Conservation (phyloP, 352 stramenopile genomes). For the Aphanomyces astaci region DNA sequence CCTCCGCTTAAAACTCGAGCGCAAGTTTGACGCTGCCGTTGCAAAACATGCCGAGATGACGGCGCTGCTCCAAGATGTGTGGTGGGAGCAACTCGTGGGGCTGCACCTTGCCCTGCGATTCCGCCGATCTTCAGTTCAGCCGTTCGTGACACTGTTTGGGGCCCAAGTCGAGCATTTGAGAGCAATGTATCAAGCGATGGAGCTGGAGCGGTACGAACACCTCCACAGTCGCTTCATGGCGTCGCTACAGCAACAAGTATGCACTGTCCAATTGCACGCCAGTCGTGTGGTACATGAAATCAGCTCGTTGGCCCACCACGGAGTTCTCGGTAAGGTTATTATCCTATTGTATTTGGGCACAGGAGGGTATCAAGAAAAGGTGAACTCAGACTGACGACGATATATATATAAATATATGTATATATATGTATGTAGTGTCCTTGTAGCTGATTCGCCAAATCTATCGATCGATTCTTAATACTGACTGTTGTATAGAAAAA, state of each 20-base stretch:
- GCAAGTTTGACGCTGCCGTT: slow-evolving; percentile 52
- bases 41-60: slow-evolving; percentile 49
- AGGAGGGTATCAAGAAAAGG: too few species aligned
- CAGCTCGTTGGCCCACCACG: slow-evolving; percentile 46
- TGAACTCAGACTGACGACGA: too few species aligned
- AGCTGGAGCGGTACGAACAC: slow-evolving; percentile 69
- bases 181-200: slow-evolving; percentile 67
- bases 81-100: slow-evolving; percentile 74
- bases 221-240: slow-evolving; percentile 77
- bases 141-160: slow-evolving; percentile 57
- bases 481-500: too few species aligned
- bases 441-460: too few species aligned
- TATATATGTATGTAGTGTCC: too few species aligned
- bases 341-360: too few species aligned
- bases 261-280: slow-evolving; percentile 62
- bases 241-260: slow-evolving; percentile 69
- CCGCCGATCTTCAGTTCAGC: slow-evolving; percentile 58
- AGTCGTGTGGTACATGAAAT: slow-evolving; percentile 66
- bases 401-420: too few species aligned
- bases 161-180: slow-evolving; percentile 59
- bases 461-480: too few species aligned
- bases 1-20: slow-evolving; percentile 60
- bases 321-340: slow-evolving; percentile 31
- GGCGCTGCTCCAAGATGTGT: slow-evolving; percentile 53
- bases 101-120: slow-evolving; percentile 62